phyloP scores from a whole-genome alignment of 257 asterid species.

The Fraxinus anomala region DNA sequence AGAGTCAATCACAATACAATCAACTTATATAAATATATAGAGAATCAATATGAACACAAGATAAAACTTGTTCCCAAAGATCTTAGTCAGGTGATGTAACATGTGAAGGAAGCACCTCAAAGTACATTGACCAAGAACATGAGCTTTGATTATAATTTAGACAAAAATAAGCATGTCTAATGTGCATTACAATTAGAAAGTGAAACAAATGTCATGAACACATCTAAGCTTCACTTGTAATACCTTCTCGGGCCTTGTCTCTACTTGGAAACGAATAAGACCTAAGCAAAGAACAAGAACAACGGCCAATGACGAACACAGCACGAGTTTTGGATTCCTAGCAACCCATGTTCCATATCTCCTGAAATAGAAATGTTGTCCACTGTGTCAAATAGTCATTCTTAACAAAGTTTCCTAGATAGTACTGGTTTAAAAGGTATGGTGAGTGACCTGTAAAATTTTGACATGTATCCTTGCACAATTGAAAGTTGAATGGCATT shows the following conservation, averaged over 20 bases:
- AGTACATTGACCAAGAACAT: conserved; percentile 9
- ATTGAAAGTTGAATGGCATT: conserved; percentile 87
- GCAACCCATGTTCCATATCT: conserved; percentile 99
- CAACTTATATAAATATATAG: conserved; percentile 7
- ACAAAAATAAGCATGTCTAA: background rate
- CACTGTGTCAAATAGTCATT: conserved; percentile 36
- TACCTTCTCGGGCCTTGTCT: conserved; percentile 99
- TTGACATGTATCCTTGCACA: conserved; percentile 97
- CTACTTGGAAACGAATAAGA: conserved; percentile 85
- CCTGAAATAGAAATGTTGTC: conserved; percentile 55
- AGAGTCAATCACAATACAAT: background rate
- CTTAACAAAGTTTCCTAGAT: too few species aligned
- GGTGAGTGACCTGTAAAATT: conserved; percentile 73
- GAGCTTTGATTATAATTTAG: conserved; percentile 11
- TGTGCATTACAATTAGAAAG: background rate
- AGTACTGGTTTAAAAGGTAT: too few species aligned
- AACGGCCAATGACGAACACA: conserved; percentile 73
- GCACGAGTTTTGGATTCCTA: conserved; percentile 78
- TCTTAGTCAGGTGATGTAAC: background rate
- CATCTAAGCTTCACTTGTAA: background rate
- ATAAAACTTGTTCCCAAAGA: background rate
- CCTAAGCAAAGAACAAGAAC: conserved; percentile 89
- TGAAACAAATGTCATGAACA: background rate
- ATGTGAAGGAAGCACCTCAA: conserved; percentile 11
- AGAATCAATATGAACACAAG: background rate